Percentiles rank a stretch among this genome's conserved stretches.
phyloP scores from a whole-genome alignment of 306 rosid genomes.

The Carpinus fangiana region DNA sequence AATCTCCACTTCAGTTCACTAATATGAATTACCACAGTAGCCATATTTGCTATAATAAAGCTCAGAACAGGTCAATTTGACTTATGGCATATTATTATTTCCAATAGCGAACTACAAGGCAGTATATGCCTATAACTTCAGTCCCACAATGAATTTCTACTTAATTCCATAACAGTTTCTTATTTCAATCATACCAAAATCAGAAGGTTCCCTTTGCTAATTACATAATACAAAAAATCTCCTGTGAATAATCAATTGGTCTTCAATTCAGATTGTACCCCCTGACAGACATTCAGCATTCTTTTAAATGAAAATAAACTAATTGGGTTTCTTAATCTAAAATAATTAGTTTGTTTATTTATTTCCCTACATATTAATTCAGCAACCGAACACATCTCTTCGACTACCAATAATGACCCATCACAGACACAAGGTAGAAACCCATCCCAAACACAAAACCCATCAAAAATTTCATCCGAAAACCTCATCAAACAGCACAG shows the following conservation, averaged over 20 bases:
- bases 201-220: neutral
- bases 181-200: neutral
- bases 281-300: neutral
- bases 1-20: neutral
- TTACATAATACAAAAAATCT: neutral
- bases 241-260: conserved; percentile 2
- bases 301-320: neutral
- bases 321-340: neutral
- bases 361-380: neutral
- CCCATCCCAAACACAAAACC: neutral
- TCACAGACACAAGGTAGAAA: neutral
- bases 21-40: neutral
- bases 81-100: neutral
- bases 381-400: conserved; percentile 6
- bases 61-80: neutral
- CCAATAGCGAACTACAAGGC: neutral
- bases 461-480: neutral
- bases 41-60: neutral
- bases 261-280: neutral
- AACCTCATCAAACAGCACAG: conserved; percentile 20
- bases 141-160: neutral
- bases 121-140: neutral
- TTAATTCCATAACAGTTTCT: neutral
- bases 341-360: neutral
- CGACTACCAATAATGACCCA: conserved; percentile 7